A percentile compares a stretch with the other conserved stretches of the same genome.
phyloP scores from a whole-genome alignment of 192 early-diverging fungal genomes.

The Gonapodya prolifera region DNA sequence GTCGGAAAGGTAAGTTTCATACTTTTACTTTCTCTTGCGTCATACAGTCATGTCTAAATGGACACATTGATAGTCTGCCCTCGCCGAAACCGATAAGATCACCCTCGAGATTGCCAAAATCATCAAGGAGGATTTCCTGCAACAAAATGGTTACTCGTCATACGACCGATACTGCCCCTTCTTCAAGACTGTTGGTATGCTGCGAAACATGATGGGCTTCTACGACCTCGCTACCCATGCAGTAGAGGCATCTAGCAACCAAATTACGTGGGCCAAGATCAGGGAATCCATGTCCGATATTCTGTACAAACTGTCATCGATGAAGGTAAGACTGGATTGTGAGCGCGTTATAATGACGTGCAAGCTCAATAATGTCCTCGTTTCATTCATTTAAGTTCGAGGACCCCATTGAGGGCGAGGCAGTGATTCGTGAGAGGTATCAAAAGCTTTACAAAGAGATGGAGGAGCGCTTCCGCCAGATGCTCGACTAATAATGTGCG shows the following conservation, averaged over 20 bases:
- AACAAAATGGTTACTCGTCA: slow-evolving; percentile 97
- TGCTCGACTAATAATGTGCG: slow-evolving; percentile 41
- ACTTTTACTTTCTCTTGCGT: slow-evolving; percentile 4
- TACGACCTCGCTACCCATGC: slow-evolving; percentile 88
- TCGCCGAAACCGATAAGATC: slow-evolving; percentile 97
- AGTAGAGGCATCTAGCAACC: slow-evolving; percentile 79
- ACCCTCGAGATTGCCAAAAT: slow-evolving; percentile 93
- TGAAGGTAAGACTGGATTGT: slow-evolving; percentile 78
- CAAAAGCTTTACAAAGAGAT: slow-evolving; percentile 86
- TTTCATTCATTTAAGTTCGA: slow-evolving; percentile 9
- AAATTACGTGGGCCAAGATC: slow-evolving; percentile 92
- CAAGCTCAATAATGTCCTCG: background rate
- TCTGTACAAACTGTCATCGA: slow-evolving; percentile 91
- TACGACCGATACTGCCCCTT: slow-evolving; percentile 99
- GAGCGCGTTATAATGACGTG: background rate
- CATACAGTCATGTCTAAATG: background rate
- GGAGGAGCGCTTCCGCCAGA: slow-evolving; percentile 80
- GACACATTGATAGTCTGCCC: slow-evolving; percentile 32
- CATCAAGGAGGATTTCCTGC: slow-evolving; percentile 99
- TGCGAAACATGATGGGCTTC: slow-evolving; percentile 95
- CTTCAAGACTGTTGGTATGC: slow-evolving; percentile 98
- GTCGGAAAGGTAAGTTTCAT: slow-evolving; percentile 73
- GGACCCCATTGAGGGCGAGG: slow-evolving; percentile 93
- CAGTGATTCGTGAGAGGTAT: slow-evolving; percentile 75
- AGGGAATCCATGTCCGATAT: slow-evolving; percentile 83